A percentile compares a stretch with the other conserved stretches of the same genome.
These are phyloP conservation scores for Talaromyces sp. DNA, from an alignment of 2,329 filamentous ascomycete genomes.

Conservation along the genomic window DNA sequence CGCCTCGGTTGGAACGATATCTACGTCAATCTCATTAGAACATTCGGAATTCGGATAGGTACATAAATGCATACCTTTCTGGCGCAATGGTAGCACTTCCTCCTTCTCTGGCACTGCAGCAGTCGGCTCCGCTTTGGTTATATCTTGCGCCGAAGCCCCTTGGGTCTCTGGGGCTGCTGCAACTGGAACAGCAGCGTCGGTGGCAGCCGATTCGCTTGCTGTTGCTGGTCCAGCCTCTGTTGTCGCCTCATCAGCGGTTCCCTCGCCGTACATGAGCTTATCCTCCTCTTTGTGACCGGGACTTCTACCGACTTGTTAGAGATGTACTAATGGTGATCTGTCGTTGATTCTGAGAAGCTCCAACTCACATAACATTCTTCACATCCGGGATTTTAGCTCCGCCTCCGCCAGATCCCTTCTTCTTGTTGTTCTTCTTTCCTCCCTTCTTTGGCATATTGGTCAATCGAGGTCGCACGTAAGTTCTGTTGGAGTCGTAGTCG, in stretches of 20 bases:
- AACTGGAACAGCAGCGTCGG: background rate
- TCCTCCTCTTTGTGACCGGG: constrained; percentile 15
- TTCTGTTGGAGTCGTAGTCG: background rate
- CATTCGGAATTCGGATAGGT: no score
- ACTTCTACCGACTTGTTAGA: constrained; percentile 6
- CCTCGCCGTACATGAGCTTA: constrained; percentile 11
- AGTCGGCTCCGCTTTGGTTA: background rate
- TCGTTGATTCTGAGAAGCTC: background rate
- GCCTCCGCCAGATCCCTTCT: constrained; percentile 13
- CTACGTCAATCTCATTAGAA: background rate
- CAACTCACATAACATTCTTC: constrained; percentile 16
- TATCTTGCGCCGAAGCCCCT: background rate
- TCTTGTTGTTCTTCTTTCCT: constrained; percentile 17
- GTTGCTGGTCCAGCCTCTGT: background rate
- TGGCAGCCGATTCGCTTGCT: constrained; percentile 7
- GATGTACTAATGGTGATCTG: background rate
- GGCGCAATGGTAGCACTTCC: constrained; percentile 8
- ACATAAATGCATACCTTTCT: constrained; percentile 5
- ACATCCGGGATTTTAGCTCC: constrained; percentile 14
- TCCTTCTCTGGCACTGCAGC: background rate
- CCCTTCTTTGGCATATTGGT: constrained; percentile 17
- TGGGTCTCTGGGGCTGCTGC: background rate
- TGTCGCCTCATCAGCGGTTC: background rate
- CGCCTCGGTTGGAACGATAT: background rate
- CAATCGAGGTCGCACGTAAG: background rate